Conservation (phyloP, 1,139 yeast species). For the Magnusiomyces magnusii region DNA sequence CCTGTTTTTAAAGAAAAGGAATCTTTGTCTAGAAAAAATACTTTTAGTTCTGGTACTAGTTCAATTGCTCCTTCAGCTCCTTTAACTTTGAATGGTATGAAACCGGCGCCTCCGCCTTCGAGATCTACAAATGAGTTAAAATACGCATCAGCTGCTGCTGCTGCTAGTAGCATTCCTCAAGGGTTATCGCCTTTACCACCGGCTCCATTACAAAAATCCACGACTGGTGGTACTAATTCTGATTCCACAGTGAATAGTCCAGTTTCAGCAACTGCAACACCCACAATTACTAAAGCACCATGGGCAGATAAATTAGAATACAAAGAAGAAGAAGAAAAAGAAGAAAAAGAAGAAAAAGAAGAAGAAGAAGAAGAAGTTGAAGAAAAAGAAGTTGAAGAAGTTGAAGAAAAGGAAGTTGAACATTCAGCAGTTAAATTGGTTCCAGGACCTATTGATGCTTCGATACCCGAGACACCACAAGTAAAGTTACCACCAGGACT, state of each 20-base stretch:
- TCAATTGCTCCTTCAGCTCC: constrained; percentile 15
- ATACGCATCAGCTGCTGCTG: constrained; percentile 62
- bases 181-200: constrained; percentile 31
- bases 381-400: background rate
- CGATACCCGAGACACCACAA: constrained; percentile 8
- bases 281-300: too few relatives aligned
- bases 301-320: too few relatives aligned
- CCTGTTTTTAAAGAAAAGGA: too few relatives aligned
- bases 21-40: constrained; percentile 10
- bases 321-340: background rate
- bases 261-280: too few relatives aligned
- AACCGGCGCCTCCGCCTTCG: constrained; percentile 66
- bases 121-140: constrained; percentile 51
- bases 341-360: background rate
- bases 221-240: background rate
- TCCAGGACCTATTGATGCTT: too few relatives aligned
- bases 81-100: constrained; percentile 28
- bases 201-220: constrained; percentile 5
- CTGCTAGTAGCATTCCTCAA: constrained; percentile 22
- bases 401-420: constrained; percentile 8
- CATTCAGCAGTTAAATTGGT: background rate
- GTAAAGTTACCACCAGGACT: constrained; percentile 42
- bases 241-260: background rate
- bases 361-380: background rate
- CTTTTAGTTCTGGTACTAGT: constrained; percentile 1